Evolutionary conservation across 73 alveolate genomes (phyloP).

Genomic region (Symbiodinium pilosum): DNA sequence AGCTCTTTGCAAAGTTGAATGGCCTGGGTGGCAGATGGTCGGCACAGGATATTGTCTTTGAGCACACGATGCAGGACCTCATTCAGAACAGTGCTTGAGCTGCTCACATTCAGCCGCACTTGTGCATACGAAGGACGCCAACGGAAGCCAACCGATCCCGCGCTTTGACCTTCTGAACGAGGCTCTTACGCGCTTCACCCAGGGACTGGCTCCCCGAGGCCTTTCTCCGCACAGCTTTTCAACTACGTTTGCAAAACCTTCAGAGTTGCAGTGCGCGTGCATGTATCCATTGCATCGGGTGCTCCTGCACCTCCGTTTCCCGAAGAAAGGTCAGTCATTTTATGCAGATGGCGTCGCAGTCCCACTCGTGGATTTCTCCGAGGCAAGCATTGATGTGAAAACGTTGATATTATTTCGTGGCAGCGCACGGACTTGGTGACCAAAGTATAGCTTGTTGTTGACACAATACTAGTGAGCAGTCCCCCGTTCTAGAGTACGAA

Average conservation of each 20-base stretch:
- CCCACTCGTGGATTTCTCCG: not conserved
- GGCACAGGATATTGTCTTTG: constrained; percentile 21
- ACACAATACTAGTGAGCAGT: constrained; percentile 27
- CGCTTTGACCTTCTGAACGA: constrained; percentile 34
- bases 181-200: constrained; percentile 3
- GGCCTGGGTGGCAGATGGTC: constrained; percentile 84
- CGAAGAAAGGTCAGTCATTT: not conserved
- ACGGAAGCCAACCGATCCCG: constrained; percentile 36
- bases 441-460: too few species aligned
- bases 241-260: not conserved
- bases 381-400: too few species aligned
- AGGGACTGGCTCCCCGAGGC: not conserved
- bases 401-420: too few species aligned
- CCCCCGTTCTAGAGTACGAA: constrained; percentile 22
- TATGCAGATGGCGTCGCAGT: not conserved
- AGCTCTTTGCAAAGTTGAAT: constrained; percentile 43
- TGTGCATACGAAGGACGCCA: constrained; percentile 9
- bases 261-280: not conserved
- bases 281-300: not conserved
- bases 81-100: not conserved
- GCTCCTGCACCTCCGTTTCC: not conserved
- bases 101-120: not conserved
- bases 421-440: too few species aligned
- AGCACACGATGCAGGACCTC: constrained; percentile 37
- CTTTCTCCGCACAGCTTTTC: not conserved